phyloP scores from a whole-genome alignment of 2,329 filamentous ascomycete species.

The Mariannaea sp. region DNA sequence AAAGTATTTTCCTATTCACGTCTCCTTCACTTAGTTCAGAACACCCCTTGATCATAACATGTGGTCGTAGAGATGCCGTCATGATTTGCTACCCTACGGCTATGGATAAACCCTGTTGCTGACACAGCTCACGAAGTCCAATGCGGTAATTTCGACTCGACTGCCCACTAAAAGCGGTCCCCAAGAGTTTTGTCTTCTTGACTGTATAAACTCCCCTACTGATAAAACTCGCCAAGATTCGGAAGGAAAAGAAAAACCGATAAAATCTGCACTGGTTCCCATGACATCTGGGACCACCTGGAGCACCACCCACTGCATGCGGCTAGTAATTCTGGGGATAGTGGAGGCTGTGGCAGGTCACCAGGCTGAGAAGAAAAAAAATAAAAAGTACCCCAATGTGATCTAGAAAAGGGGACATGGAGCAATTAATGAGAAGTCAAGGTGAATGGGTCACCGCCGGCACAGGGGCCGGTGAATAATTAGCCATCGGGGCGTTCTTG shows the following conservation, averaged over 20 bases:
- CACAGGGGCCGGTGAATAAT: not conserved
- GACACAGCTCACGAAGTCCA: no score
- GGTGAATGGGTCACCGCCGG: slow-evolving; percentile 15
- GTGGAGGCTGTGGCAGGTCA: not conserved
- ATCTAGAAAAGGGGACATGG: not conserved
- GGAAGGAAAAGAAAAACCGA: not conserved
- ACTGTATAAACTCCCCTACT: no score
- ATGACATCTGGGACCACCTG: slow-evolving; percentile 17
- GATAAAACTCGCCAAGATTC: no score
- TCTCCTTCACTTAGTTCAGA: no score
- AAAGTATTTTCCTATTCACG: no score
- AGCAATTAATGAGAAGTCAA: not conserved
- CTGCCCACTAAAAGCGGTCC: no score
- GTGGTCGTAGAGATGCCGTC: no score
- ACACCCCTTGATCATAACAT: no score
- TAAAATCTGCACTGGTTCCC: slow-evolving; percentile 21
- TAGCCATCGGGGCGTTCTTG: not conserved
- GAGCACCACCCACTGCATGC: slow-evolving; percentile 11
- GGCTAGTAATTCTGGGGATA: slow-evolving; percentile 5
- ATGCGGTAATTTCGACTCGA: no score
- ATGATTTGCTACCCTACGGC: no score
- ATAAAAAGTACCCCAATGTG: not conserved
- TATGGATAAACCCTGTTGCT: no score
- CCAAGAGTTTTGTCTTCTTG: no score
- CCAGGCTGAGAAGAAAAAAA: not conserved